Percentiles rank a stretch among this genome's conserved stretches.
These are phyloP conservation scores for Erigeron canadensis DNA, from an alignment of 129 eudicot genomes.

Conservation along the genomic window DNA sequence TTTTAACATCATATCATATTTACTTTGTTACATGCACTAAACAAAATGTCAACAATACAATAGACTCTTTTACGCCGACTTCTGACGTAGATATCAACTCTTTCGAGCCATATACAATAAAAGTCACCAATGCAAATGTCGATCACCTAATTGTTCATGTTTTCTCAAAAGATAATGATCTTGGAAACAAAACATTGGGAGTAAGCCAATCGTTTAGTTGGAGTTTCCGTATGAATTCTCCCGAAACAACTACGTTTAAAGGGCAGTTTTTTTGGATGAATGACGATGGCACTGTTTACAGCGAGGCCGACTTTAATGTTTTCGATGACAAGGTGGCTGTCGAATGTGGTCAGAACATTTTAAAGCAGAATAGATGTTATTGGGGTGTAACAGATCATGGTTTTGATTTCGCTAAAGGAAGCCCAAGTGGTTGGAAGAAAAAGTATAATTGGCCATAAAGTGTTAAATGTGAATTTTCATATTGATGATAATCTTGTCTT, in stretches of 20 bases:
- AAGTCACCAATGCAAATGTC: not conserved
- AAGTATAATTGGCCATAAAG: not conserved
- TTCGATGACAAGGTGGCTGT: conserved; percentile 2
- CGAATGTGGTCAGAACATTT: not conserved
- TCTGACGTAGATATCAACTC: not conserved
- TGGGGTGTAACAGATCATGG: conserved; percentile 1
- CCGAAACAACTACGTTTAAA: not conserved
- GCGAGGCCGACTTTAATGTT: conserved; percentile 13
- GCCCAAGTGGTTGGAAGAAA: not conserved
- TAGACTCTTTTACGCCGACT: not conserved
- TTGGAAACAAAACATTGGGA: conserved; percentile 15
- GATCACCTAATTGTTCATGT: conserved; percentile 11
- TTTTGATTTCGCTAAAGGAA: conserved; percentile 8
- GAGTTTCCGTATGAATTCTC: conserved; percentile 8
- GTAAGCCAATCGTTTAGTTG: not conserved
- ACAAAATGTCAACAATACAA: not conserved
- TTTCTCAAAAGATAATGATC: conserved; percentile 10
- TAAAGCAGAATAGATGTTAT: not conserved
- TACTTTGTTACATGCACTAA: not conserved
- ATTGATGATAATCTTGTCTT: too few species aligned
- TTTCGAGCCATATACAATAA: not conserved
- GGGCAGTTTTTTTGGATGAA: conserved; percentile 30
- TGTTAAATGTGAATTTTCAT: too few species aligned
- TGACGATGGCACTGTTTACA: not conserved
- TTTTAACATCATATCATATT: conserved; percentile 3